Conservation (phyloP, 495 filamentous ascomycete genomes). For the Astrothelium macrocarpum region DNA sequence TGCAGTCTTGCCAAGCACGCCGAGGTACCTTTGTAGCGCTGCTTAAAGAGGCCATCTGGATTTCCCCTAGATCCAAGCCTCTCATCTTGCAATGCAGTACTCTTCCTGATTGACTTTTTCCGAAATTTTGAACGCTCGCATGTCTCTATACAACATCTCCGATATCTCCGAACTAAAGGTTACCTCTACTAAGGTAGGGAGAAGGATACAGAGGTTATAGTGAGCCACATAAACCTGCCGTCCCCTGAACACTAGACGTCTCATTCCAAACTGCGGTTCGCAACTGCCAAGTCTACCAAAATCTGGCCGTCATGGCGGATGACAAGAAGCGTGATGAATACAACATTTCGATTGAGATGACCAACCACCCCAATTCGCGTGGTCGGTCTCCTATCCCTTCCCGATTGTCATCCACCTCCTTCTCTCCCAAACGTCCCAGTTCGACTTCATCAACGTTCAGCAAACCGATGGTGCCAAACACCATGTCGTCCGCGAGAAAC, state of each 20-base stretch:
- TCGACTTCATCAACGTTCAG: not conserved
- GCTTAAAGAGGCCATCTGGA: slow-evolving; percentile 3
- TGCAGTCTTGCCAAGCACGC: too few relatives aligned
- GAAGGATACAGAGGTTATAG: too few relatives aligned
- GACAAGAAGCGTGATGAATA: slow-evolving; percentile 77
- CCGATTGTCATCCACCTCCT: not conserved
- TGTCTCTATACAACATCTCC: not conserved
- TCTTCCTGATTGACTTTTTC: not conserved
- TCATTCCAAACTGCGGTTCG: not conserved
- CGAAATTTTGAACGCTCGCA: not conserved
- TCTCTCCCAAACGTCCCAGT: slow-evolving; percentile 2
- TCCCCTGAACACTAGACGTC: not conserved
- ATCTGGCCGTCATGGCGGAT: slow-evolving; percentile 46
- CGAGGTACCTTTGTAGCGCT: not conserved
- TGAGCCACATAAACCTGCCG: too few relatives aligned
- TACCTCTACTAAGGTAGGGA: not conserved
- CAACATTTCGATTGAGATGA: slow-evolving; percentile 57
- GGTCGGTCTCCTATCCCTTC: slow-evolving; percentile 5
- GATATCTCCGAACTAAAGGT: not conserved
- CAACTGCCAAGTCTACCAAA: not conserved
- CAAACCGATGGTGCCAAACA: not conserved
- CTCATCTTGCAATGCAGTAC: not conserved
- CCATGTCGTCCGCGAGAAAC: not conserved
- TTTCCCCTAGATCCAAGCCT: not conserved
- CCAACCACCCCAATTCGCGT: slow-evolving; percentile 29